These are phyloP conservation scores for Candida loeiensis DNA, from an alignment of 805 yeast species.

Conservation along the genomic window DNA sequence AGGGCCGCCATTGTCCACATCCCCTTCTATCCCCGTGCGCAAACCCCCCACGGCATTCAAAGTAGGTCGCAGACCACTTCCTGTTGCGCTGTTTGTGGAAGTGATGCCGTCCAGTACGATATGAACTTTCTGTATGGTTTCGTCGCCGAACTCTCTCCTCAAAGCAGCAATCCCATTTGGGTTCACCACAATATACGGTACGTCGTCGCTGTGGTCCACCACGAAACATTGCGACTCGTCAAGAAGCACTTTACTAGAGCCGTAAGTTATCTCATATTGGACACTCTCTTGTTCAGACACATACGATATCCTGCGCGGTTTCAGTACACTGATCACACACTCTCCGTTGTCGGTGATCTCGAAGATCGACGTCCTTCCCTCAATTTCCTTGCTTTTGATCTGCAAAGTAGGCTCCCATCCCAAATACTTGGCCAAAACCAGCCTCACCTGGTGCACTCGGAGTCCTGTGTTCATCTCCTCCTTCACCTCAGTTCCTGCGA, in stretches of 20 bases:
- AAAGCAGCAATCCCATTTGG: constrained; percentile 34
- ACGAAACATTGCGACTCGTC: constrained; percentile 42
- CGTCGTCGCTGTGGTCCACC: constrained; percentile 28
- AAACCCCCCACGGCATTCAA: neutral
- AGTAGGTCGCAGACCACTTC: too few species aligned
- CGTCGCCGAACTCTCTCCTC: constrained; percentile 8
- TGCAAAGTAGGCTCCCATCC: neutral
- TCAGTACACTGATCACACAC: neutral
- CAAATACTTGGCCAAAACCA: constrained; percentile 3
- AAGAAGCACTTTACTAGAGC: constrained; percentile 17
- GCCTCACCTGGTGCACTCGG: constrained; percentile 7
- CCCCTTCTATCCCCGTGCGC: neutral
- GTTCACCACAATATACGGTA: constrained; percentile 38
- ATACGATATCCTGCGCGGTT: neutral
- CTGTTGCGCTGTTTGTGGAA: too few species aligned
- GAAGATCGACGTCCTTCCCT: neutral
- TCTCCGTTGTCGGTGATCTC: neutral
- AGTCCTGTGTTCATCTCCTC: constrained; percentile 3
- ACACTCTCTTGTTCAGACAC: neutral
- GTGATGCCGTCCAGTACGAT: neutral
- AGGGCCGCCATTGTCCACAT: neutral
- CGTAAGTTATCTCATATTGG: constrained; percentile 21
- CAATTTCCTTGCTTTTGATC: neutral
- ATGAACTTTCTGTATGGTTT: constrained; percentile 1
- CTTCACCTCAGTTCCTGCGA: constrained; percentile 1